Evolutionary conservation across 306 rosid species (phyloP), one percentile per base, ranked within the genome.

Genomic region (Alnus rubra): DNA sequence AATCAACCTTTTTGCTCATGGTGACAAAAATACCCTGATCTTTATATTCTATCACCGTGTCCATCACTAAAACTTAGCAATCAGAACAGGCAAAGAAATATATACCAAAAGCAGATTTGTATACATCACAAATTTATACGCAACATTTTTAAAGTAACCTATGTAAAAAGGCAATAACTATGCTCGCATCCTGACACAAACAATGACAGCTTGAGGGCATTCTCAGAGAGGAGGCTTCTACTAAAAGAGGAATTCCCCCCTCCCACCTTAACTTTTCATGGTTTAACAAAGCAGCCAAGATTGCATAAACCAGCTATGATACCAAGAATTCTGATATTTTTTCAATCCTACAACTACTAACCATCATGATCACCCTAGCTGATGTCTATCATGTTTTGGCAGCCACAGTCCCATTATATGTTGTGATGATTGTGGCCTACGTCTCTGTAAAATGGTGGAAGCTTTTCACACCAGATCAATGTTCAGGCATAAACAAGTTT

Each of bases 401-500:
- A 80, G 97, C 99, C 78, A 95, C 97, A 59, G 89, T 93, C 56
- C 98, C 99, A 64, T 73, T 95, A 71, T 95, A 93, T 68, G 91
- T 90, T 7, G 90, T 97, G 76, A 91, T 95, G 98, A 74, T 88
- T 14, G 80, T 95, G 78, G 99, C 99, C 51, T 95, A 87, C 80
- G 73, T 89, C 72, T 95, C 97, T 11, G 96, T 95, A 31, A 91
- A 87, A 83, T 93, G 98, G 97, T 93, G 94, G 94, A 93, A 93
- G 82, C 88, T 95, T 53, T 95, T 93, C 88, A 91, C 96, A 1
- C 92, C 96, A 4, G 98, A 95, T 51, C 99, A 95, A 81, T 95
- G 98, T 84, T 82, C 87, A 15, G 99, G 99, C 69, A 95, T 95
- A 72, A 95, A 95, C 85, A 95, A 88, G 82, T 95, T 95, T 48